Percentiles rank a stretch among this genome's conserved stretches.
Evolutionary conservation across 805 yeast genomes (phyloP).

Genomic region (Metschnikowia dekortorum): DNA sequence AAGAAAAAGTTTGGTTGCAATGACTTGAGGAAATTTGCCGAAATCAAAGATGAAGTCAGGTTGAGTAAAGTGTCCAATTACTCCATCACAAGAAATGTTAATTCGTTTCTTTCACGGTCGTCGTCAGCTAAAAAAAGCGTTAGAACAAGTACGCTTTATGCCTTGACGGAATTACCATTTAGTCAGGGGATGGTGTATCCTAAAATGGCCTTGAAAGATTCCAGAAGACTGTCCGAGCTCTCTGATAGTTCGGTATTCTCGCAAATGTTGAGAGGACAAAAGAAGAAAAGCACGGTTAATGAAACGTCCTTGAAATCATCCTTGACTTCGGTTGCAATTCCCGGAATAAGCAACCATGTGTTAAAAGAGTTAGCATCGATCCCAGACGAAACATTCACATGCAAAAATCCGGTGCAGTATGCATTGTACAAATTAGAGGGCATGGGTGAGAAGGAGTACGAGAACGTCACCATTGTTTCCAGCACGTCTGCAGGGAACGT

Average conservation of each 20-base stretch:
- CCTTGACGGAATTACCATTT: slow-evolving; percentile 39
- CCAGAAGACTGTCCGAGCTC: slow-evolving; percentile 25
- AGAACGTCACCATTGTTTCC: neutral
- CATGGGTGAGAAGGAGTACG: slow-evolving; percentile 19
- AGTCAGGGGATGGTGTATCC: slow-evolving; percentile 6
- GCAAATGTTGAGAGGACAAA: slow-evolving; percentile 2
- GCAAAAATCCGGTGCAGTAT: slow-evolving; percentile 65
- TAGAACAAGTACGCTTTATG: slow-evolving; percentile 34
- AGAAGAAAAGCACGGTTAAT: neutral
- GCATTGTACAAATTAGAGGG: slow-evolving; percentile 83
- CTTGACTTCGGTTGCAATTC: slow-evolving; percentile 47
- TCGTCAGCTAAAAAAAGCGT: slow-evolving; percentile 28
- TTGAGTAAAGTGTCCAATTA: slow-evolving; percentile 7
- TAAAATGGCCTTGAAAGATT: slow-evolving; percentile 8
- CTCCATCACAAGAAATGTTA: slow-evolving; percentile 1
- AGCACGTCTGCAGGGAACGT: neutral
- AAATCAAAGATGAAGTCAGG: slow-evolving; percentile 3
- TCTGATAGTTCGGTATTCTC: slow-evolving; percentile 36
- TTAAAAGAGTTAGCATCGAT: slow-evolving; percentile 68
- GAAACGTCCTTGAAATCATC: slow-evolving; percentile 14
- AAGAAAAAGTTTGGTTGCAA: slow-evolving; percentile 49
- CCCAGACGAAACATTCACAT: slow-evolving; percentile 68
- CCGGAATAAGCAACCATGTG: slow-evolving; percentile 41
- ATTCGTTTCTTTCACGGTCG: slow-evolving; percentile 19
- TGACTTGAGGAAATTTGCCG: slow-evolving; percentile 38